A percentile compares a stretch with the other conserved stretches of the same genome.
Conservation (phyloP, 2,329 filamentous ascomycete species). For the Trichoderma koningiopsis region DNA sequence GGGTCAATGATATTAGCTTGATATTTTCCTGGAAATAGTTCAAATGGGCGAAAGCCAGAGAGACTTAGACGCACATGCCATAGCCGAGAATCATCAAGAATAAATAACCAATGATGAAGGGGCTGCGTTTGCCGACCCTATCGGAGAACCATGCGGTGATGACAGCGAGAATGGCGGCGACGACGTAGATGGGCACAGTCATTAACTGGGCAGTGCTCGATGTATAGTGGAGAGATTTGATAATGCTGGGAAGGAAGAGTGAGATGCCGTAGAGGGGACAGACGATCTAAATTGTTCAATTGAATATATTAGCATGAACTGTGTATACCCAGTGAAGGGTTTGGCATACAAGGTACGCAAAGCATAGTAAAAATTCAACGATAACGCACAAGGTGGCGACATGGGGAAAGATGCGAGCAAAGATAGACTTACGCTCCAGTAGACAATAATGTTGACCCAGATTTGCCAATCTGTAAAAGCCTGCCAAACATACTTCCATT, state of each 20-base stretch:
- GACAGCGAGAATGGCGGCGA: conserved; percentile 62
- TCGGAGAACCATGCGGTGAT: conserved; percentile 59
- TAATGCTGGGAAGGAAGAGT: conserved; percentile 65
- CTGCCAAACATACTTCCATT: conserved; percentile 72
- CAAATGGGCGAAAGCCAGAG: background rate
- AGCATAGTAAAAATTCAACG: background rate
- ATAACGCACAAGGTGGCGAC: no score
- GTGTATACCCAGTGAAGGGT: background rate
- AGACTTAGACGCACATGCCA: conserved; percentile 44
- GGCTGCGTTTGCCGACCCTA: conserved; percentile 53
- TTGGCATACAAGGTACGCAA: background rate
- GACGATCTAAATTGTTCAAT: conserved; percentile 44
- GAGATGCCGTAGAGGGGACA: conserved; percentile 60
- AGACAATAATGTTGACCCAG: conserved; percentile 60
- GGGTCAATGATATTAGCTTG: conserved; percentile 30
- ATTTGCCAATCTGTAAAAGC: conserved; percentile 83
- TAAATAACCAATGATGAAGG: conserved; percentile 59
- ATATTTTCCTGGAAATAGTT: background rate
- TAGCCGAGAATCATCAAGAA: conserved; percentile 59
- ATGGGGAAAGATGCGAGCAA: background rate
- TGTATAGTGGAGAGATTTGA: conserved; percentile 60
- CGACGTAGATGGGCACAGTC: conserved; percentile 62
- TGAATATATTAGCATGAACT: background rate
- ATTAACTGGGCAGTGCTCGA: conserved; percentile 64
- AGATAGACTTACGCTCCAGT: conserved; percentile 59